Evolutionary conservation across 2,329 filamentous ascomycete genomes (phyloP), one percentile per base, ranked within the genome.

Genomic region (Ploettnerulaceae sp.): DNA sequence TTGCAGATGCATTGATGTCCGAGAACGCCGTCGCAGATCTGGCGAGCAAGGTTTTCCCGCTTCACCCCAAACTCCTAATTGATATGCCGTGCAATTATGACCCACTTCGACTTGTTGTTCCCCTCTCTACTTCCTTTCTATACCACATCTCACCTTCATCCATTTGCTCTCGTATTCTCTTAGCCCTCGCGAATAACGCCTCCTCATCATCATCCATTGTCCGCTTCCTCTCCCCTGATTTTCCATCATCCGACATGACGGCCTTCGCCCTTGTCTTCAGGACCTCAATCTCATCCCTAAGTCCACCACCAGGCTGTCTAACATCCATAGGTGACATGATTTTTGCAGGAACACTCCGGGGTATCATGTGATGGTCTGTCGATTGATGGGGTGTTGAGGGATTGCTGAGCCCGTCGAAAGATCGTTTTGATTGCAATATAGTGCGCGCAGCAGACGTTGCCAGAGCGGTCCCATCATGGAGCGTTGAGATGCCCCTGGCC

Each of bases 101-200:
- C 29, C 18, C 17, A 28, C 45, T 41, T 26, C 37, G 48, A 34
- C 57, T 61, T 26, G 40, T 45, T 14, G 59, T 55, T 11, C 53
- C 49, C 38, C 50, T 54, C 28, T 56, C 51, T 17, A 55, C 52
- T 33, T 64, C 53, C 32, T 54, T 47, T 31, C 54, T 57, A 32
- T 54, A 60, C 59, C 62, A 65, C 25, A 55, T 42, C n/a, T 49
- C 55, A 9, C 60, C 63, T 45, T 65, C 58, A 41, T 64, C 60
- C 62, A 65, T 62, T 47, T 62, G 54, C 34, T 66, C 61, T 26
- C 61, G 55, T 15, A 66, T 38, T 38, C 55, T 57, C 47, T 57
- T 64, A n/a, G 61, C 59, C 28, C 61, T 52, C 17, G 55, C 60
- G 39, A 65, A 65, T 5, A 64, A 43, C n/a, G 59, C 61, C 14